A percentile compares a stretch with the other conserved stretches of the same genome.
These are phyloP conservation scores for Catharanthus roseus DNA, from an alignment of 257 asterid genomes.

Conservation along the genomic window DNA sequence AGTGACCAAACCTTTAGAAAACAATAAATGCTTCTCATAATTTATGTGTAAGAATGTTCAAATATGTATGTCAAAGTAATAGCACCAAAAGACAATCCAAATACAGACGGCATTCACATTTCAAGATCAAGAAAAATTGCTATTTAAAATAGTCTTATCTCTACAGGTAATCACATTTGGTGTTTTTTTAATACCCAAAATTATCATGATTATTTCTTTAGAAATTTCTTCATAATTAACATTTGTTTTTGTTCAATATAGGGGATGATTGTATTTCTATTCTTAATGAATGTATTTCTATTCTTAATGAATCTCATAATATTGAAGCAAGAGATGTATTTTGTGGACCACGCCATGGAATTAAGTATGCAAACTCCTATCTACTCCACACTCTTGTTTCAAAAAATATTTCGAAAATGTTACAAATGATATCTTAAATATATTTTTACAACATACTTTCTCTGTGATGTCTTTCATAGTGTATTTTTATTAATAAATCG, in stretches of 20 bases:
- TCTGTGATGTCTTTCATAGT: too few relatives aligned
- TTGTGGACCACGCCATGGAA: slow-evolving; percentile 98
- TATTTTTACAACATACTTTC: too few relatives aligned
- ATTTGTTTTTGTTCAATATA: slow-evolving; percentile 17
- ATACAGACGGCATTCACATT: slow-evolving; percentile 44
- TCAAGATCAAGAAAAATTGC: slow-evolving; percentile 23
- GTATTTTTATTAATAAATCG: too few relatives aligned
- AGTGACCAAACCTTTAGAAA: slow-evolving; percentile 39
- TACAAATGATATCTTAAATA: too few relatives aligned
- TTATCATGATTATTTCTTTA: background rate
- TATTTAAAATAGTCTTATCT: slow-evolving; percentile 20
- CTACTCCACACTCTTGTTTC: too few relatives aligned
- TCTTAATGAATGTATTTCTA: too few relatives aligned
- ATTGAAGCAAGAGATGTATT: slow-evolving; percentile 44
- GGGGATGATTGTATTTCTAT: slow-evolving; percentile 95
- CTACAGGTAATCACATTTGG: slow-evolving; percentile 22
- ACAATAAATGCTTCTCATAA: slow-evolving; percentile 53
- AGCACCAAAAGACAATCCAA: slow-evolving; percentile 31
- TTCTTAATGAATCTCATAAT: slow-evolving; percentile 59
- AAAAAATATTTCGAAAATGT: too few relatives aligned
- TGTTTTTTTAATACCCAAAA: background rate
- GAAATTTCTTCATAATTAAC: background rate
- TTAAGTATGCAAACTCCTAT: too few relatives aligned
- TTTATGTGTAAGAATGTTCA: slow-evolving; percentile 18
- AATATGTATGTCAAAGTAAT: slow-evolving; percentile 25